These are phyloP conservation scores for Penicillium corylophilum DNA, from an alignment of 2,329 filamentous ascomycete genomes.

Conservation along the genomic window DNA sequence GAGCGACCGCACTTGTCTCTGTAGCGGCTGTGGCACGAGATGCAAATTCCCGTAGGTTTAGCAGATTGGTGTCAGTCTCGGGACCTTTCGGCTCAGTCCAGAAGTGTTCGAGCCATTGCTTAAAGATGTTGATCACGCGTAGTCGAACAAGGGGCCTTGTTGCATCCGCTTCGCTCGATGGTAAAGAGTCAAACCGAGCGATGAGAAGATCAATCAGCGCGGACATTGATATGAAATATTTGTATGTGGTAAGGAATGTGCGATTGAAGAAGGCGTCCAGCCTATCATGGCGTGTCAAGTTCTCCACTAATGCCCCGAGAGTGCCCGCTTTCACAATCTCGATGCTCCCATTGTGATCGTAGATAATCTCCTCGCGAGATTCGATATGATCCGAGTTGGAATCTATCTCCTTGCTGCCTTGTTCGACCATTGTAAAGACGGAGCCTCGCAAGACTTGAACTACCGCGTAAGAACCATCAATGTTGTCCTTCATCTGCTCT, in stretches of 20 bases:
- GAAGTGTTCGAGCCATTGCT: slow-evolving; percentile 93
- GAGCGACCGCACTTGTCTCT: slow-evolving; percentile 53
- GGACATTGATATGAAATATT: slow-evolving; percentile 80
- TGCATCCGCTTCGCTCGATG: slow-evolving; percentile 82
- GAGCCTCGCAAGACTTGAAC: too few relatives aligned
- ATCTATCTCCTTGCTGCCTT: too few relatives aligned
- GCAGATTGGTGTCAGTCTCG: slow-evolving; percentile 73
- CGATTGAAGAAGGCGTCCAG: slow-evolving; percentile 90
- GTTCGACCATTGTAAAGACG: too few relatives aligned
- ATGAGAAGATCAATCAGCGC: slow-evolving; percentile 88
- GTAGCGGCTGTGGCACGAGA: slow-evolving; percentile 34
- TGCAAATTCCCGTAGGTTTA: slow-evolving; percentile 80
- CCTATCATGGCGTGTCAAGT: slow-evolving; percentile 88
- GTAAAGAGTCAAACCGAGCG: slow-evolving; percentile 81
- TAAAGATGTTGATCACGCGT: slow-evolving; percentile 89
- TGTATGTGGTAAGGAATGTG: slow-evolving; percentile 89
- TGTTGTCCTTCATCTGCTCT: too few relatives aligned
- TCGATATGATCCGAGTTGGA: too few relatives aligned
- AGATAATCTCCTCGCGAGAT: too few relatives aligned
- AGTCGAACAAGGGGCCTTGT: slow-evolving; percentile 88
- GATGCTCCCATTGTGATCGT: slow-evolving; percentile 1
- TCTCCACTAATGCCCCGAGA: slow-evolving; percentile 81
- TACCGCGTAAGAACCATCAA: too few relatives aligned
- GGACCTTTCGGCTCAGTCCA: slow-evolving; percentile 89
- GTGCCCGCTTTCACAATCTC: slow-evolving; percentile 55